Conservation (phyloP, 2,329 filamentous ascomycete species). For the Moelleriella libera region DNA sequence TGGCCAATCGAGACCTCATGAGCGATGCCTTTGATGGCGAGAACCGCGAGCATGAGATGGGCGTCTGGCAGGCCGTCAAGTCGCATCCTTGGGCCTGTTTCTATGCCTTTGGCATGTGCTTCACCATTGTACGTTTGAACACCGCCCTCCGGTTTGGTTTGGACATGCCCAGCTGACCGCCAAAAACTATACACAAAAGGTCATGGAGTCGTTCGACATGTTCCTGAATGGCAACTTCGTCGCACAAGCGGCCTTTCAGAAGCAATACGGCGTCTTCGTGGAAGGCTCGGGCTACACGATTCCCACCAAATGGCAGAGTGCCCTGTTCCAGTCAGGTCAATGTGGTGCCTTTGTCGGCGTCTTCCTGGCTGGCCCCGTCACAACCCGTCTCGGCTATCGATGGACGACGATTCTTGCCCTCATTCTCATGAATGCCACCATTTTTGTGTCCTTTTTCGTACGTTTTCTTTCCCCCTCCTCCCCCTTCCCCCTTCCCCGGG, state of each 20-base stretch:
- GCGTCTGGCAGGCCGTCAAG: conserved; percentile 21
- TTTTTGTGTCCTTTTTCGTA: conserved; percentile 40
- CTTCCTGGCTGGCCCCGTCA: conserved; percentile 21
- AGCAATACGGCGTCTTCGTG: conserved; percentile 19
- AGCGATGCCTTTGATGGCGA: conserved; percentile 25
- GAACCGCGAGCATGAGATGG: conserved; percentile 26
- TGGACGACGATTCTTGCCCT: conserved; percentile 22
- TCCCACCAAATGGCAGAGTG: conserved; percentile 25
- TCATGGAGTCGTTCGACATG: conserved; percentile 36
- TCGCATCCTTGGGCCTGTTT: conserved; percentile 28
- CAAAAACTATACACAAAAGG: conserved; percentile 13
- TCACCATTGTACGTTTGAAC: conserved; percentile 27
- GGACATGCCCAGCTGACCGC: not conserved
- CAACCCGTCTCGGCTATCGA: conserved; percentile 21
- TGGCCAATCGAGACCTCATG: conserved; percentile 22
- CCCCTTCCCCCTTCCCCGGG: too few relatives aligned
- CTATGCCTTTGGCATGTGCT: conserved; percentile 34
- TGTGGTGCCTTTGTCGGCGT: conserved; percentile 21
- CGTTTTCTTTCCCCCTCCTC: conserved; percentile 5
- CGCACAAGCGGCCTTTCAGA: conserved; percentile 22
- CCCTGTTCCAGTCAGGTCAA: conserved; percentile 18
- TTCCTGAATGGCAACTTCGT: conserved; percentile 33
- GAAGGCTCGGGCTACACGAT: conserved; percentile 12
- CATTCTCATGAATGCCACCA: conserved; percentile 21
- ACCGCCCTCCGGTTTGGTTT: not conserved